Percentiles rank a stretch among this genome's conserved stretches.
Conservation (phyloP, 2,329 filamentous ascomycete species). For the Ophiostoma australiae region DNA sequence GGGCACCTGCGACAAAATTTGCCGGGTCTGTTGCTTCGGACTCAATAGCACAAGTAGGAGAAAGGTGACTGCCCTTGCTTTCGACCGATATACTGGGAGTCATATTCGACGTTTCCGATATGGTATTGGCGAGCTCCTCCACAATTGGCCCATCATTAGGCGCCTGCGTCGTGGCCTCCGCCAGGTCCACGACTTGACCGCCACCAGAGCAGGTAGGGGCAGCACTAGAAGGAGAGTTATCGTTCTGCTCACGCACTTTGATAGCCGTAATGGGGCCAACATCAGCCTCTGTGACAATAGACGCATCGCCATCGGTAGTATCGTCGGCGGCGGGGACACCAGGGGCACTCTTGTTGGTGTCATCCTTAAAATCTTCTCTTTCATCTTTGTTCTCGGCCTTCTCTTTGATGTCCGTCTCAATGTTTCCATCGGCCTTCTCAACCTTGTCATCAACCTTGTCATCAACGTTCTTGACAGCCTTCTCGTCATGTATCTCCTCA, state of each 20-base stretch:
- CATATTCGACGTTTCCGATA: not conserved
- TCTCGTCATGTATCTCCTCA: too few relatives aligned
- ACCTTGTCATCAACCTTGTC: too few relatives aligned
- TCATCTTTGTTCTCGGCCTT: too few relatives aligned
- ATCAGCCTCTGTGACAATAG: not conserved
- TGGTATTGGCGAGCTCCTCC: not conserved
- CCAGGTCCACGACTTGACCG: not conserved
- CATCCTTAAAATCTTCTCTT: not conserved
- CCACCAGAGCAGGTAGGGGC: not conserved
- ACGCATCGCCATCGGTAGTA: not conserved
- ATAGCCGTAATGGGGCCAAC: not conserved
- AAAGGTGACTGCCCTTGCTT: not conserved
- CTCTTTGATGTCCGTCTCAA: too few relatives aligned
- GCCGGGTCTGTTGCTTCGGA: not conserved
- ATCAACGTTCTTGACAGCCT: too few relatives aligned
- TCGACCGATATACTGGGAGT: not conserved
- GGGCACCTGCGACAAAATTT: not conserved
- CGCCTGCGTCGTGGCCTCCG: not conserved
- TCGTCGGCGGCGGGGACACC: not conserved
- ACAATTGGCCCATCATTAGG: not conserved
- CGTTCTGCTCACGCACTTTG: not conserved
- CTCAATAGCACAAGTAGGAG: not conserved
- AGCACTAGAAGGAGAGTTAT: not conserved
- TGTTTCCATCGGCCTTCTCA: too few relatives aligned
- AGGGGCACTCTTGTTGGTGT: not conserved